These are phyloP conservation scores for Bremia lactucae DNA, from an alignment of 352 stramenopile genomes.

Conservation along the genomic window DNA sequence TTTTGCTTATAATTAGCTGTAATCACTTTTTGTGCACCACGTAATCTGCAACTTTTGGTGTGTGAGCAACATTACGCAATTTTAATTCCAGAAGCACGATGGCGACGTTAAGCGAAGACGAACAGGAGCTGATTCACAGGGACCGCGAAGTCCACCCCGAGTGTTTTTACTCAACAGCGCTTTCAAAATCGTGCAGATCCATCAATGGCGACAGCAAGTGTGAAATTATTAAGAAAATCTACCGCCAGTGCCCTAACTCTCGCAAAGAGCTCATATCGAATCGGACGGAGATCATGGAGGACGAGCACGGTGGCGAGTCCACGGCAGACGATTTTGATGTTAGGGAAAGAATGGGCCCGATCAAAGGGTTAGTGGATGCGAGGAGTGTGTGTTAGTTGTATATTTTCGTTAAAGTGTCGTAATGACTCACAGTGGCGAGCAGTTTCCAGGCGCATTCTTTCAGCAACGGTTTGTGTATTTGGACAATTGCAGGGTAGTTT, in stretches of 20 bases:
- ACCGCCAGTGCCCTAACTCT: slow-evolving; percentile 62
- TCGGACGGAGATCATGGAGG: slow-evolving; percentile 63
- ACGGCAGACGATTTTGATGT: slow-evolving; percentile 58
- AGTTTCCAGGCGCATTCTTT: slow-evolving; percentile 38
- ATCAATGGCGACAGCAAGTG: slow-evolving; percentile 82
- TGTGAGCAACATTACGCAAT: too few relatives aligned
- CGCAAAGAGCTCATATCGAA: slow-evolving; percentile 70
- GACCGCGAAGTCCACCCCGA: slow-evolving; percentile 60
- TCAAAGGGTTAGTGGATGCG: slow-evolving; percentile 22
- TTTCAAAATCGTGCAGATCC: slow-evolving; percentile 66
- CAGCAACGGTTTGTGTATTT: slow-evolving; percentile 33
- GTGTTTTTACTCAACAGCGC: slow-evolving; percentile 73
- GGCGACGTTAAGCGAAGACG: slow-evolving; percentile 53
- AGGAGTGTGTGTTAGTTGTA: neutral
- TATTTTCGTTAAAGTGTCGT: neutral
- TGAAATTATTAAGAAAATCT: slow-evolving; percentile 81
- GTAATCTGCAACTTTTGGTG: too few relatives aligned
- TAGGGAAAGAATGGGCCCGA: slow-evolving; percentile 50
- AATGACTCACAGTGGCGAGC: slow-evolving; percentile 14
- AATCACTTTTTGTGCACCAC: neutral
- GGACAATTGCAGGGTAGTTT: neutral
- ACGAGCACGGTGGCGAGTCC: slow-evolving; percentile 45
- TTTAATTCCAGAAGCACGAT: slow-evolving; percentile 16
- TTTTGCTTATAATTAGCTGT: too few relatives aligned
- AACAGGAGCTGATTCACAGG: slow-evolving; percentile 62